phyloP scores from a whole-genome alignment of 129 eudicot species.

The Centrapalus pauciflorus region DNA sequence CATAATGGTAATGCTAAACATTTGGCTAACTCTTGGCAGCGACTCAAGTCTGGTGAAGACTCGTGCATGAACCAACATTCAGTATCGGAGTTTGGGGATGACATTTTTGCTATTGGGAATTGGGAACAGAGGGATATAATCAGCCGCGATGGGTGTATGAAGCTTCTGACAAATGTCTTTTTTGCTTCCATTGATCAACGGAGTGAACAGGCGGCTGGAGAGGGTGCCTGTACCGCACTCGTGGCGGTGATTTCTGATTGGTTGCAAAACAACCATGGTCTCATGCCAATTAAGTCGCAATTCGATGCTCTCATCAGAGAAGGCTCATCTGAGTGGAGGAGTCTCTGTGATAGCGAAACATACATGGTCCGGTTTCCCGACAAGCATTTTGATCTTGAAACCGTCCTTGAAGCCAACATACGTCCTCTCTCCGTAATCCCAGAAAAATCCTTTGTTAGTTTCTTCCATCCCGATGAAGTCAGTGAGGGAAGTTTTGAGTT shows the following conservation, averaged over 20 bases:
- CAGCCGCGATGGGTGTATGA: slow-evolving; percentile 86
- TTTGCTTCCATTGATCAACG: slow-evolving; percentile 97
- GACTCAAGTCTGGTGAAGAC: slow-evolving; percentile 63
- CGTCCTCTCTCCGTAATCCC: slow-evolving; percentile 66
- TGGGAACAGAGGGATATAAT: slow-evolving; percentile 88
- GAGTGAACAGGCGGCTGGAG: slow-evolving; percentile 94
- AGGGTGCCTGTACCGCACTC: slow-evolving; percentile 93
- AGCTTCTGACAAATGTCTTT: slow-evolving; percentile 70
- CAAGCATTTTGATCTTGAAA: slow-evolving; percentile 92
- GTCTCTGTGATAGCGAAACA: slow-evolving; percentile 67
- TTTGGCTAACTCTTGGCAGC: slow-evolving; percentile 34
- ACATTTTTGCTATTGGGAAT: slow-evolving; percentile 76
- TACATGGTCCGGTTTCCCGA: slow-evolving; percentile 81
- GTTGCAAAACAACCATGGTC: slow-evolving; percentile 68
- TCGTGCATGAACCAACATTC: slow-evolving; percentile 38
- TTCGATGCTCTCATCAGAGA: slow-evolving; percentile 85
- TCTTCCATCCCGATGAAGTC: slow-evolving; percentile 76
- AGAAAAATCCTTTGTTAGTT: slow-evolving; percentile 75
- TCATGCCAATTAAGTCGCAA: slow-evolving; percentile 84
- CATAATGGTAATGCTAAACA: slow-evolving; percentile 1
- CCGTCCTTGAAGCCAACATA: slow-evolving; percentile 67
- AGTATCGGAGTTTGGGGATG: slow-evolving; percentile 91
- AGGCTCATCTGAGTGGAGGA: slow-evolving; percentile 94
- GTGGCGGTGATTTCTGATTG: slow-evolving; percentile 96
- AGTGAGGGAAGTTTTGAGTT: slow-evolving; percentile 71